Evolutionary conservation across 129 eudicot genomes (phyloP), one percentile per base, ranked within the genome.

Genomic region (Artemisia tridentata): DNA sequence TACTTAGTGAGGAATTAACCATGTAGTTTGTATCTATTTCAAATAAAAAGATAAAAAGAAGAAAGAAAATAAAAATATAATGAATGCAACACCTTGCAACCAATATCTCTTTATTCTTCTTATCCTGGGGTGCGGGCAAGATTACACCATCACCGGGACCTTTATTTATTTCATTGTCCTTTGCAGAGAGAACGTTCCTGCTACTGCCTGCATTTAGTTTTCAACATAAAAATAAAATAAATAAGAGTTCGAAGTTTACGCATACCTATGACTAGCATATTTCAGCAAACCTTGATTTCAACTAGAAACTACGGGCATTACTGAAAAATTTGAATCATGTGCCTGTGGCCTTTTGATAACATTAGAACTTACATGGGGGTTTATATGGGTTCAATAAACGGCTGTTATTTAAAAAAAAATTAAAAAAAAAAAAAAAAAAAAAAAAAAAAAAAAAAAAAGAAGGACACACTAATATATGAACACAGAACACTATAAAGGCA

Each of bases 201-300:
- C 88, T 83, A 74, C 87, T 83, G 61, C 80, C 85, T 80, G 84
- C 83, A 82, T 86, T 96, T 88, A 83, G 69, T 63, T 23, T 20
- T 38, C 13, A 49, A 31, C 29, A 31, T 20, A 10, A 76, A 50
- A 53, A 52, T 43, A 53, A 46, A 15, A 46, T 62, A 38, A 0
- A 7, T 5, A 38, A 38, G 9, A 38, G 3, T 25, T 77, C 50
- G 3, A 12, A 63, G 43, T 34, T 11, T 69, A 29, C 25, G 62
- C 15, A 38, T 55, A 11, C 17, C 13, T 48, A 20, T 20, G 57
- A 15, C 67, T 66, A 66, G 25, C 55, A 68, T 61, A 29, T 18
- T 63, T 73, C 65, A 65, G 16, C 41, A 15, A 48, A 27, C 23
- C 57, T 29, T 29, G 34, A 29, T 29, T 29, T 29, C 34, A 29